Evolutionary conservation across 805 yeast species (phyloP).

Genomic region (Metschnikowia kunwiensis): DNA sequence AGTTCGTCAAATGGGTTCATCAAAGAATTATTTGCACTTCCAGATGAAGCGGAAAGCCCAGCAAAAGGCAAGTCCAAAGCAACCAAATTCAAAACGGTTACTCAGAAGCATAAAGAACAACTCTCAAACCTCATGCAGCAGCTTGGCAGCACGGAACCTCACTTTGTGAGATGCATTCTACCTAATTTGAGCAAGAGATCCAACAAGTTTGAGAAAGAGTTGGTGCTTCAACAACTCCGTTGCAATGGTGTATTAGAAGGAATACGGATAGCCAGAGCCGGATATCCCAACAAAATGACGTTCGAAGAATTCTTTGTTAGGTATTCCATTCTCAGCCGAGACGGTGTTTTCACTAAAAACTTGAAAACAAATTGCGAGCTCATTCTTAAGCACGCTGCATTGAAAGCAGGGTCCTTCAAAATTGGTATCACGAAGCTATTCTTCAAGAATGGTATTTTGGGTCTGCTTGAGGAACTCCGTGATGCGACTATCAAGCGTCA

Average conservation of each 20-base stretch:
- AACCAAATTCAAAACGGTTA: conserved; percentile 56
- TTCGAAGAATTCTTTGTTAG: conserved; percentile 77
- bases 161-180: conserved; percentile 91
- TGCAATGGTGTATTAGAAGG: conserved; percentile 99
- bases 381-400: conserved; percentile 57
- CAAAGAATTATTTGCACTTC: conserved; percentile 45
- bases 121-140: conserved; percentile 67
- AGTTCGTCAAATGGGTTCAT: conserved; percentile 58
- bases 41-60: conserved; percentile 21
- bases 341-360: conserved; percentile 43
- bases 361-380: conserved; percentile 67
- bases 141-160: conserved; percentile 81
- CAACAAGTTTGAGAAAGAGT: conserved; percentile 62
- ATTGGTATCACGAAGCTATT: conserved; percentile 72
- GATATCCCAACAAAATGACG: conserved; percentile 88
- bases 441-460: conserved; percentile 74
- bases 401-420: conserved; percentile 59
- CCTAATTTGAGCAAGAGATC: conserved; percentile 81
- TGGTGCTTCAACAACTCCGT: conserved; percentile 84
- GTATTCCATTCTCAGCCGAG: conserved; percentile 61
- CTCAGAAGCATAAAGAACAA: conserved; percentile 87
- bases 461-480: conserved; percentile 72
- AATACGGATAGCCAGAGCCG: conserved; percentile 93
- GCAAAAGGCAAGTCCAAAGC: conserved; percentile 12
- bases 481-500: conserved; percentile 58